Percentiles rank a stretch among this genome's conserved stretches.
Conservation (phyloP, 345 rosid species). For the Rhizophora apiculata region DNA sequence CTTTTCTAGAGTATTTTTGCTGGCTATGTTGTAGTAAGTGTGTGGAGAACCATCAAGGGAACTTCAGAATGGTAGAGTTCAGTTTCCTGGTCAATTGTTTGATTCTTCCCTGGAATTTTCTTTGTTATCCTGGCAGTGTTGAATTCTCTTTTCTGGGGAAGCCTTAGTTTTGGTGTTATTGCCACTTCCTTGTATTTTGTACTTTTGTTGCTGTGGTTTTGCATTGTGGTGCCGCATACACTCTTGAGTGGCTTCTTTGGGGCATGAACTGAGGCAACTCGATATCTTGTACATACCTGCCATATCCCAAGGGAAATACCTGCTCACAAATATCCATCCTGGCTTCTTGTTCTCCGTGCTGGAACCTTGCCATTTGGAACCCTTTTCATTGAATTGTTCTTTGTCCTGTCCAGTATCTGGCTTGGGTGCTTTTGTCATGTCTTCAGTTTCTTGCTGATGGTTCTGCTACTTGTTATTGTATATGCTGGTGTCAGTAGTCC, state of each 20-base stretch:
- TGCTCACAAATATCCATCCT: conserved; percentile 3
- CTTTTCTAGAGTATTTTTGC: conserved; percentile 68
- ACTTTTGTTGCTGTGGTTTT: neutral
- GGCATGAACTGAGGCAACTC: neutral
- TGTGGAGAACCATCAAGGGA: conserved; percentile 77
- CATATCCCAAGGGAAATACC: conserved; percentile 12
- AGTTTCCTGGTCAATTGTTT: conserved; percentile 63
- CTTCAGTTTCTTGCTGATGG: conserved; percentile 11
- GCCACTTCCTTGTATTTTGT: neutral
- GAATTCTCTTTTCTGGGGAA: neutral
- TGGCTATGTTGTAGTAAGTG: conserved; percentile 63
- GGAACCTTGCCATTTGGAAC: conserved; percentile 8
- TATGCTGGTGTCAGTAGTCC: neutral
- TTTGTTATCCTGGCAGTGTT: conserved; percentile 25
- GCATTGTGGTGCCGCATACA: neutral
- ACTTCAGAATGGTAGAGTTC: conserved; percentile 74
- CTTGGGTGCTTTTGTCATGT: neutral
- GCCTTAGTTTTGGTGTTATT: neutral
- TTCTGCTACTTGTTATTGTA: neutral
- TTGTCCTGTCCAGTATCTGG: conserved; percentile 13
- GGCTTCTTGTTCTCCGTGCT: conserved; percentile 6
- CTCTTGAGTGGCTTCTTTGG: neutral
- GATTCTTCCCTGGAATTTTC: conserved; percentile 79
- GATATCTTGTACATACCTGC: conserved; percentile 4
- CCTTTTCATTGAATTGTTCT: conserved; percentile 13